Base-by-base conservation (phyloP, 805 yeast species). In the Starmerella khaoyaiensis region DNA sequence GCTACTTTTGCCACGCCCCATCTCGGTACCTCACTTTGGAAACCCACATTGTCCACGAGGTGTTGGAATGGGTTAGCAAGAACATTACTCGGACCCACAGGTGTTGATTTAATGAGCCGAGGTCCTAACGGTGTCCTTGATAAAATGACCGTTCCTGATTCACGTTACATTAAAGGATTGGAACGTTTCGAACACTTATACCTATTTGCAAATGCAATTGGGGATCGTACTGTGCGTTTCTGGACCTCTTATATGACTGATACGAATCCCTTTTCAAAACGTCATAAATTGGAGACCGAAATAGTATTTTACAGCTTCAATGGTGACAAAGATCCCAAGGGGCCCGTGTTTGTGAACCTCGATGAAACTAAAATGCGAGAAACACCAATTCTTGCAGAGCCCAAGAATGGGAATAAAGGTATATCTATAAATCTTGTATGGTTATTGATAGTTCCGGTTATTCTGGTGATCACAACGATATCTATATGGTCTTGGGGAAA, bases 201-300 rank as follows among this genome's bases (percentile, higher is more conserved):
- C 2, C 55, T 73, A 2, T 61, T 82, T 39, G 82, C 94, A 9
- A 86, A 87, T 58, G 69, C 76, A 17, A 67, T 74, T 35, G 77
- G 81, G 52, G 97, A 86, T 56, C 65, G 95, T 42, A 71, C 93
- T 0, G 97, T 86, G 4, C 76, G 86, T 12, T 87, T 82, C 55
- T 79, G 73, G 58, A 81, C 96, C 0, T 68, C 93, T 0, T 84
- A 65, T 56, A 78, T 86, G 41, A 69, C 90, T 2, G 67, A 74
- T 26, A 69, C 68, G 42, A 72, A 79, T 31, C 93, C 94, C 1
- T 86, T 83, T 53, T 19, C 24, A 6, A 28, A 32, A 10, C 14
- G 23, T 18, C 34, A 31, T 17, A n/a, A 14, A 1, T 15, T 18
- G 9, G 20, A 11, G 2, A n/a, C 19, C 25, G 32, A 38, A 8